Conservation (phyloP, 1,284 basidiomycete species). For the Ceratobasidium sp. region DNA sequence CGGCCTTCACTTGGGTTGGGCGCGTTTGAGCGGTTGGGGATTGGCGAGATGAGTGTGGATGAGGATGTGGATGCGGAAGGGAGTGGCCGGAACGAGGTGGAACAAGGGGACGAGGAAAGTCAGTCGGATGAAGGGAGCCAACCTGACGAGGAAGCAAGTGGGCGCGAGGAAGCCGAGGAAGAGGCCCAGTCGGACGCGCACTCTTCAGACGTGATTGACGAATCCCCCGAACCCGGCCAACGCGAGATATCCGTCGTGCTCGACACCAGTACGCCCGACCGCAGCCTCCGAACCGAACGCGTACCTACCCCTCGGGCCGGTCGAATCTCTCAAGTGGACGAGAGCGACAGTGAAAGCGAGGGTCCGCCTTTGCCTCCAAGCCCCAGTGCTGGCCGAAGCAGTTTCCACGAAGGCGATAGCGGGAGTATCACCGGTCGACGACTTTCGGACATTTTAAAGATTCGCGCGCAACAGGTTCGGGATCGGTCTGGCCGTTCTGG, state of each 20-base stretch:
- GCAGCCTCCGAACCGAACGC: constrained; percentile 22
- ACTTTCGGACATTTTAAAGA: constrained; percentile 17
- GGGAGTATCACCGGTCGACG: not conserved
- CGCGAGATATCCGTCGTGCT: constrained; percentile 3
- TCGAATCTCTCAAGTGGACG: not conserved
- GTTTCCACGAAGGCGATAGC: not conserved
- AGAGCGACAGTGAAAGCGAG: not conserved
- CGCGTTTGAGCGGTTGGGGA: not conserved
- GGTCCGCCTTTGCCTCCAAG: constrained; percentile 3
- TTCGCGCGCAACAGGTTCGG: not conserved
- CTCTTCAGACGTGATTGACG: not conserved
- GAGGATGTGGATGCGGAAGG: too few species aligned
- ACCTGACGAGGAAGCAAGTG: not conserved
- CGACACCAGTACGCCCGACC: not conserved
- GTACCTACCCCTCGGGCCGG: not conserved
- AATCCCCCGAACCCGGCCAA: not conserved
- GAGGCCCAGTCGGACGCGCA: not conserved
- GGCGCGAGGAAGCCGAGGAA: not conserved
- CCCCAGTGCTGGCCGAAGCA: constrained; percentile 15
- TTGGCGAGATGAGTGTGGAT: not conserved
- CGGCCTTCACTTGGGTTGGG: not conserved
- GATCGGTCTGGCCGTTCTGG: not conserved
- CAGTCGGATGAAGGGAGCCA: not conserved
- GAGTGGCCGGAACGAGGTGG: too few species aligned
- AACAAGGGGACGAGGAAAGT: not conserved